Conservation (phyloP, 257 asterid species). For the Solanum virginianum region DNA sequence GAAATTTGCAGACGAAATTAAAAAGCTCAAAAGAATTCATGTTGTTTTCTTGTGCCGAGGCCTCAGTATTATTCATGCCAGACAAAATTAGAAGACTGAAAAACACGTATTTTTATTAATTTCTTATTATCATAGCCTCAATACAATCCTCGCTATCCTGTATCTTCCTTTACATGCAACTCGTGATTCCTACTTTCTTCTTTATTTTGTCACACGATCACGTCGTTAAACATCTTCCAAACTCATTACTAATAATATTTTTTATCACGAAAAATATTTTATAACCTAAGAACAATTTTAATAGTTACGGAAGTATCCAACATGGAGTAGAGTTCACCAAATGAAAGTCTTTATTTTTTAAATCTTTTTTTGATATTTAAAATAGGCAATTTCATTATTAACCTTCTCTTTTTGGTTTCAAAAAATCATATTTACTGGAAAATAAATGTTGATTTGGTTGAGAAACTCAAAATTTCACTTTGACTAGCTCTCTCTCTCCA, state of each 20-base stretch:
- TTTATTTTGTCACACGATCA: too few species aligned
- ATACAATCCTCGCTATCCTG: too few species aligned
- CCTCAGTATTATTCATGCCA: not conserved
- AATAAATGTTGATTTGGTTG: not conserved
- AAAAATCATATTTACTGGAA: not conserved
- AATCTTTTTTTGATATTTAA: not conserved
- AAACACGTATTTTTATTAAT: not conserved
- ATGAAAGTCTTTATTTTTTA: not conserved
- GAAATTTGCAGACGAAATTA: not conserved
- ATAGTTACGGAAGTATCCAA: not conserved
- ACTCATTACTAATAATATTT: too few species aligned
- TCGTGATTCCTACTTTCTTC: not conserved
- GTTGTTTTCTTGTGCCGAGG: not conserved
- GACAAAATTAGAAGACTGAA: not conserved
- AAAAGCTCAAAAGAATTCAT: not conserved
- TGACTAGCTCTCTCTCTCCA: not conserved
- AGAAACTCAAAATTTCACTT: not conserved
- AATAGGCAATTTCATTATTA: not conserved
- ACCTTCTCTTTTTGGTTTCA: not conserved
- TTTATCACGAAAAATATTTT: too few species aligned
- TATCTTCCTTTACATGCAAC: not conserved
- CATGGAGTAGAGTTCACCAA: not conserved
- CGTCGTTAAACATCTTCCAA: too few species aligned
- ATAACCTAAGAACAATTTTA: not conserved
- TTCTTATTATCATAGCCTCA: not conserved